Base-by-base conservation (phyloP, 345 rosid species). In the Brassica juncea region DNA sequence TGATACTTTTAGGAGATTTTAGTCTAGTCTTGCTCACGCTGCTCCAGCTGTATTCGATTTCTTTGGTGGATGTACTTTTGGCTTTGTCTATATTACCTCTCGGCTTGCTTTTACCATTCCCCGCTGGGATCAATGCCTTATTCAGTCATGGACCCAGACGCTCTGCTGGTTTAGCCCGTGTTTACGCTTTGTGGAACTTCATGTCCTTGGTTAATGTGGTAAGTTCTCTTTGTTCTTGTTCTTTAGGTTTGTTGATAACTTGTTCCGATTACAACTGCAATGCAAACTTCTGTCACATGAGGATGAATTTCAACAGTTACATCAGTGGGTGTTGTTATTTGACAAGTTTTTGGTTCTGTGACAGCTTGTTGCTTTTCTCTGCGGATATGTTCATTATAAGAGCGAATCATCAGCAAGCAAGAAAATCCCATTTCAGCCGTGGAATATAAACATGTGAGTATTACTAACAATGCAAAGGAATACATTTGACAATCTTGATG, bases 141-240 rank as follows among this genome's bases (percentile, higher is more conserved):
- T 96, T 96, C 83, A 96, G 97, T 78, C 94, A 93, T 80, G 98
- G 98, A 74, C 98, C 97, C 9, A 89, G 99, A 80, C 99, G 94
- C 72, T 95, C 99, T 73, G 91, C 97, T 71, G 98, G 98, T 62
- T 90, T 95, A 54, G 94, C 99, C 15, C 98, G 99, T 75, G 87
- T 91, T 67, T 95, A 93, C 83, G 96, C 99, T 23, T 83, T 91
- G 84, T 95, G 99, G 99, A 95, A 93, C 61, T 58, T 93, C 71
- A 91, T 89, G 42, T 95, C 99, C 80, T 78, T 93, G 73, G 86
- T 91, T 57, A 95, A 95, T 74, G 94, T 95, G 70, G 99, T 95
- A 86, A 91, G 99, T 86, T 66, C 23, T 74, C 70, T 44, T 64
- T 60, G 8, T 57, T 31, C 23, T 12, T 31, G 2, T 44, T 70